Evolutionary conservation across 176 grass and related monocot genomes (phyloP), one percentile per base, ranked within the genome.

Genomic region (Hordeum vulgare): DNA sequence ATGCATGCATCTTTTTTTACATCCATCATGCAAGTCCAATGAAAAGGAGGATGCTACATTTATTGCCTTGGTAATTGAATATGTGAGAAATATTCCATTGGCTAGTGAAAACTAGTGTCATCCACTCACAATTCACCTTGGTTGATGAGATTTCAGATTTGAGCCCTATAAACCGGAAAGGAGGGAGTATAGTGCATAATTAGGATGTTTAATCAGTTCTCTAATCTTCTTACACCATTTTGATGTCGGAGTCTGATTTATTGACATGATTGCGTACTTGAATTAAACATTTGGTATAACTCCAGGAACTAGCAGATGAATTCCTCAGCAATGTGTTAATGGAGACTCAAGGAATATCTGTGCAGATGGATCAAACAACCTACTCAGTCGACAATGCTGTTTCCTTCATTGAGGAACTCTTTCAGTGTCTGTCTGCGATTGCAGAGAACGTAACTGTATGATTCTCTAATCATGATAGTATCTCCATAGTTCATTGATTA

Each of bases 401-500:
- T 60, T 91, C 81, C 71, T 88, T 98, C 47, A 79, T 91, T 82
- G 89, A 93, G 66, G 92, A 93, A 37, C 84, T 89, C 80, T 75
- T 66, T 44, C 84, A 93, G 65, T 69, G 88, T 75, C 85, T 91
- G 42, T 90, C 45, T 39, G 75, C 44, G 24, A 69, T 91, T 57
- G 81, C 82, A 61, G 75, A 93, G 71, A 77, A 53, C 27, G 31
- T 90, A 28, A 56, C 44, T 84, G 90, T 98, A 91, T 62, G 68
- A 71, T 81, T 26, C 63, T 85, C 25, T 49, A 42, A 69, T 89
- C 51, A 61, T 66, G 35, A 53, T 42, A 29, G 33, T 47, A 56
- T 75, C 77, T 88, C 59, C 53, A 80, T 25, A 85, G 4, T 68
- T 62, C 51, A 61, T 87, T 77, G 47, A 76, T 39, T 77, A 64